Conservation (phyloP, 176 grass and related monocot genomes). For the Lolium multiflorum region DNA sequence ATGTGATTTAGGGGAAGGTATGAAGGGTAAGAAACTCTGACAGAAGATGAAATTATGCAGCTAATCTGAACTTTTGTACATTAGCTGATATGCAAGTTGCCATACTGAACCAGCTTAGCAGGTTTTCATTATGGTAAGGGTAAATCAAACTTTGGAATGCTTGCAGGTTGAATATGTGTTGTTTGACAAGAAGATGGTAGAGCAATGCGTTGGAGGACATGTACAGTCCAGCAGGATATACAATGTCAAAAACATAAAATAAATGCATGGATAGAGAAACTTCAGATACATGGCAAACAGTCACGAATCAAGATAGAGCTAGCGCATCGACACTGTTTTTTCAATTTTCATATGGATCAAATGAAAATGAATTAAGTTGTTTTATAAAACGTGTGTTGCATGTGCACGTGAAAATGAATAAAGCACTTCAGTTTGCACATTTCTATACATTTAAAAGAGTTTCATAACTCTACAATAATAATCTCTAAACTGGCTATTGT, state of each 20-base stretch:
- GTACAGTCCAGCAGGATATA: background rate
- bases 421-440: too few species aligned
- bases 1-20: background rate
- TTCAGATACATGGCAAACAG: background rate
- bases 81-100: too few species aligned
- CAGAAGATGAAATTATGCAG: background rate
- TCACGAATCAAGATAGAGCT: background rate
- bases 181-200: too few species aligned
- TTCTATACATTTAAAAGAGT: too few species aligned
- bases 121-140: too few species aligned
- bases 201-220: too few species aligned
- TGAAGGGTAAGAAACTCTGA: background rate
- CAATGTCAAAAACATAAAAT: background rate
- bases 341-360: background rate
- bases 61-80: background rate
- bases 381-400: background rate
- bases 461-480: too few species aligned
- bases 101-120: too few species aligned
- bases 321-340: background rate
- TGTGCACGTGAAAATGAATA: too few species aligned
- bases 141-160: too few species aligned
- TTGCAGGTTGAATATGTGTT: too few species aligned
- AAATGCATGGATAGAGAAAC: background rate
- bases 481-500: too few species aligned
- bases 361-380: background rate